A percentile compares a stretch with the other conserved stretches of the same genome.
Evolutionary conservation across 179 eudicot genomes (phyloP).

Genomic region (Beta lomatogona): DNA sequence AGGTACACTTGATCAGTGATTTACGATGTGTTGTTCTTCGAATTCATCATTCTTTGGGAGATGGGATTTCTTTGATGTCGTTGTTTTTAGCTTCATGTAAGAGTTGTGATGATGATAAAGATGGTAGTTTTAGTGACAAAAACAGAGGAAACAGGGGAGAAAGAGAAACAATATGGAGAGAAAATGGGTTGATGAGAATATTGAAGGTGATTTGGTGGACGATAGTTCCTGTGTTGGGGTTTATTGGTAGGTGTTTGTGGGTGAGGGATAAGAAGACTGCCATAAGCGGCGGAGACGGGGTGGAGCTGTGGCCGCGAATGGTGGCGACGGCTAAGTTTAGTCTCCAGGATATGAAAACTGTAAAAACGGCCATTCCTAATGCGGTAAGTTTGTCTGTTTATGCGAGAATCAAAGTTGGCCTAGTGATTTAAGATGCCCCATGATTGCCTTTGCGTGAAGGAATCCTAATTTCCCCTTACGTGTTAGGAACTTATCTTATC

Average conservation of each 20-base stretch:
- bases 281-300: slow-evolving; percentile 76
- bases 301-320: slow-evolving; percentile 74
- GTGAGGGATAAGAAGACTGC: slow-evolving; percentile 50
- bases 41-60: slow-evolving; percentile 39
- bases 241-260: slow-evolving; percentile 50
- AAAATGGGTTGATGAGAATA: slow-evolving; percentile 17
- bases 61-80: slow-evolving; percentile 39
- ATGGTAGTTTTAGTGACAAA: background rate
- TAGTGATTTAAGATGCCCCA: too few species aligned
- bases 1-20: slow-evolving; percentile 22
- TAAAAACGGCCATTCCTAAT: slow-evolving; percentile 48
- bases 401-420: background rate
- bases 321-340: slow-evolving; percentile 62
- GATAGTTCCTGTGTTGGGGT: slow-evolving; percentile 36
- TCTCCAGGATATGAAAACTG: slow-evolving; percentile 63
- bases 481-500: too few species aligned
- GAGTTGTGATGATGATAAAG: background rate
- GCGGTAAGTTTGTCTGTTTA: slow-evolving; percentile 41
- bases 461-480: too few species aligned
- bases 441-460: too few species aligned
- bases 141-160: background rate
- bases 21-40: slow-evolving; percentile 23
- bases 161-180: background rate
- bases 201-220: slow-evolving; percentile 45
- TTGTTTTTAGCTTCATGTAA: slow-evolving; percentile 21